A percentile compares a stretch with the other conserved stretches of the same genome.
phyloP scores from a whole-genome alignment of 2,329 filamentous ascomycete genomes.

The Cytospora leucostoma region DNA sequence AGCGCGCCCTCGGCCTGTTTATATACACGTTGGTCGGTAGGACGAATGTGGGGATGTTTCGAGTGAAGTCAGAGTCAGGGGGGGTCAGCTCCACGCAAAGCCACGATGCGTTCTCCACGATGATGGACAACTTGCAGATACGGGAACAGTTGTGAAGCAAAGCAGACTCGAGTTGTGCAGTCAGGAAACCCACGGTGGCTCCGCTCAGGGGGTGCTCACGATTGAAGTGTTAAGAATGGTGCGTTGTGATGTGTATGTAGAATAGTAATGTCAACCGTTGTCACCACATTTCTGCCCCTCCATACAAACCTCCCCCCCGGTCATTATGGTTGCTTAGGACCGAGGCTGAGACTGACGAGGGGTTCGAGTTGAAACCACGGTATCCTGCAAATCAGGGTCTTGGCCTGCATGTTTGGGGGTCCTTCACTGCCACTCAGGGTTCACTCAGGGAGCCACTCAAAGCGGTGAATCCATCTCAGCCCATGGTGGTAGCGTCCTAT shows the following conservation, averaged over 20 bases:
- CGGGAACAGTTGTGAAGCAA: slow-evolving; percentile 11
- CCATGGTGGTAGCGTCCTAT: background rate
- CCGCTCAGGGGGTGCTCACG: background rate
- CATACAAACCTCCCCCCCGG: background rate
- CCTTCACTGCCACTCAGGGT: slow-evolving; percentile 22
- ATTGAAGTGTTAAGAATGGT: background rate
- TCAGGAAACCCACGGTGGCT: background rate
- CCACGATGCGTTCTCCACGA: slow-evolving; percentile 25
- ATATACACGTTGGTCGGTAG: slow-evolving; percentile 23
- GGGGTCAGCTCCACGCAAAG: slow-evolving; percentile 24
- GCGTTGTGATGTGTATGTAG: background rate
- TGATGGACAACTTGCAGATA: slow-evolving; percentile 15
- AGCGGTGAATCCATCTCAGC: slow-evolving; percentile 24
- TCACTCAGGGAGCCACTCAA: slow-evolving; percentile 13
- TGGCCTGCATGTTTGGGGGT: slow-evolving; percentile 27
- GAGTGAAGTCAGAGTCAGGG: slow-evolving; percentile 26
- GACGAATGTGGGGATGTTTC: slow-evolving; percentile 21
- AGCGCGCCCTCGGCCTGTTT: slow-evolving; percentile 9
- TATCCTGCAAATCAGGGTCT: slow-evolving; percentile 24
- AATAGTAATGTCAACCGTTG: background rate
- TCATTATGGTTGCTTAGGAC: background rate
- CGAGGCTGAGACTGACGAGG: slow-evolving; percentile 1
- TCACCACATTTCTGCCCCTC: slow-evolving; percentile 2
- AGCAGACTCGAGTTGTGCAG: background rate
- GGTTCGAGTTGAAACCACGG: slow-evolving; percentile 23